These are phyloP conservation scores for Trichocomaceae sp. DNA, from an alignment of 2,329 filamentous ascomycete species.

Conservation along the genomic window DNA sequence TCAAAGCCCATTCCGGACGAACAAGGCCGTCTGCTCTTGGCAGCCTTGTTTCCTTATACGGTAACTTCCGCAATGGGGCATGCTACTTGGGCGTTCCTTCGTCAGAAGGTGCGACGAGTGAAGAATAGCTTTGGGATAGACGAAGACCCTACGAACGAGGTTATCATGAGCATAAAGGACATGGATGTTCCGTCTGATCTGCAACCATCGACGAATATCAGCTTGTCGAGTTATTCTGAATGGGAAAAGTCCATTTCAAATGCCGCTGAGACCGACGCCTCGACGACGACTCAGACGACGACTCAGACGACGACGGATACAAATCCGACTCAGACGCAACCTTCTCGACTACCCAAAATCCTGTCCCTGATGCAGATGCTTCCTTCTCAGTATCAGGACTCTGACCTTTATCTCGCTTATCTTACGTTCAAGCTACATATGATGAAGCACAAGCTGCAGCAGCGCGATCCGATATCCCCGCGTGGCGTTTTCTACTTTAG, in stretches of 20 bases:
- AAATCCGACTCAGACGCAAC: neutral
- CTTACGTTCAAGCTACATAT: constrained; percentile 26
- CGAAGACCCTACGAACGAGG: constrained; percentile 12
- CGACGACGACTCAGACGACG: neutral
- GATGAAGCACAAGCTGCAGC: constrained; percentile 15
- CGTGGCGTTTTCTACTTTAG: constrained; percentile 30
- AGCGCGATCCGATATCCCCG: constrained; percentile 20
- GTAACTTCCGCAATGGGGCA: constrained; percentile 29
- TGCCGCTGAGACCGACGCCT: neutral
- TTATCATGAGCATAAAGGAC: constrained; percentile 7
- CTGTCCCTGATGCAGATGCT: constrained; percentile 29
- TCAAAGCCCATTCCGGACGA: constrained; percentile 24
- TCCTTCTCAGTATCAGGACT: constrained; percentile 30
- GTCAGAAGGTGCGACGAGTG: constrained; percentile 23
- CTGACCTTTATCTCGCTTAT: constrained; percentile 28
- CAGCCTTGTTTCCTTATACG: constrained; percentile 26
- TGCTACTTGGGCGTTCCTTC: constrained; percentile 26
- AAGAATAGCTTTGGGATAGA: constrained; percentile 13
- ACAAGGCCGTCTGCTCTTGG: constrained; percentile 25
- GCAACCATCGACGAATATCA: constrained; percentile 12
- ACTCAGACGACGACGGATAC: neutral
- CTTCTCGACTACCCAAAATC: constrained; percentile 16
- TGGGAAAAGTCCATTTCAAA: constrained; percentile 10
- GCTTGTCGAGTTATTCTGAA: constrained; percentile 14
- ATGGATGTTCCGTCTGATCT: constrained; percentile 5